Conservation (phyloP, 306 rosid species). For the Rosa persica region DNA sequence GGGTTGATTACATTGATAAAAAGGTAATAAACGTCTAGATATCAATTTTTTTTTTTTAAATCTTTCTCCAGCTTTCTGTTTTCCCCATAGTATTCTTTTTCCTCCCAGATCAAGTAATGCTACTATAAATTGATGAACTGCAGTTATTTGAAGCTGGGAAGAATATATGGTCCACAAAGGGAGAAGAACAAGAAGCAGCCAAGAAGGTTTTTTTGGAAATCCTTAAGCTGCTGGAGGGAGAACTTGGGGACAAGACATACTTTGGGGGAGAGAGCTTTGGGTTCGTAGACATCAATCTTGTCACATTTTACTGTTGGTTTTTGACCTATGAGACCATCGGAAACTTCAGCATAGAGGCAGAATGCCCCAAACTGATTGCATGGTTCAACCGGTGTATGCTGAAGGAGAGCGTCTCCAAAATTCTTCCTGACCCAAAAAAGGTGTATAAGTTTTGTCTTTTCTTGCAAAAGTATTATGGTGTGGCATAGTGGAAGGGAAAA, state of each 20-base stretch:
- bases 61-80: too few species aligned
- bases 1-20: slow-evolving; percentile 42
- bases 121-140: neutral
- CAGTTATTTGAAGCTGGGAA: slow-evolving; percentile 31
- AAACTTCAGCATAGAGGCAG: slow-evolving; percentile 20
- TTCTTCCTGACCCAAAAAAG: slow-evolving; percentile 30
- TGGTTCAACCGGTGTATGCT: slow-evolving; percentile 19
- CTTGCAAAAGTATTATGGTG: slow-evolving; percentile 9
- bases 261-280: slow-evolving; percentile 32
- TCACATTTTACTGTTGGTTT: slow-evolving; percentile 22
- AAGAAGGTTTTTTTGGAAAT: slow-evolving; percentile 14
- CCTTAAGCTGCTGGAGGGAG: slow-evolving; percentile 21
- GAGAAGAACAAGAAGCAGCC: slow-evolving; percentile 29
- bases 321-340: slow-evolving; percentile 14
- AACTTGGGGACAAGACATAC: slow-evolving; percentile 33
- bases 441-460: slow-evolving; percentile 25
- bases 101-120: too few species aligned
- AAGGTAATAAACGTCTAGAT: slow-evolving; percentile 22
- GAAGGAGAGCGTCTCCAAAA: slow-evolving; percentile 25
- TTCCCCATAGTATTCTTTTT: too few species aligned
- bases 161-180: slow-evolving; percentile 29
- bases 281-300: slow-evolving; percentile 32
- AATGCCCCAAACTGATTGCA: slow-evolving; percentile 14
- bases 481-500: slow-evolving; percentile 4
- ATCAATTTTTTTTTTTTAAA: neutral